Evolutionary conservation across 257 asterid species (phyloP), one percentile per base, ranked within the genome.

Genomic region (Solanum chmielewskii): DNA sequence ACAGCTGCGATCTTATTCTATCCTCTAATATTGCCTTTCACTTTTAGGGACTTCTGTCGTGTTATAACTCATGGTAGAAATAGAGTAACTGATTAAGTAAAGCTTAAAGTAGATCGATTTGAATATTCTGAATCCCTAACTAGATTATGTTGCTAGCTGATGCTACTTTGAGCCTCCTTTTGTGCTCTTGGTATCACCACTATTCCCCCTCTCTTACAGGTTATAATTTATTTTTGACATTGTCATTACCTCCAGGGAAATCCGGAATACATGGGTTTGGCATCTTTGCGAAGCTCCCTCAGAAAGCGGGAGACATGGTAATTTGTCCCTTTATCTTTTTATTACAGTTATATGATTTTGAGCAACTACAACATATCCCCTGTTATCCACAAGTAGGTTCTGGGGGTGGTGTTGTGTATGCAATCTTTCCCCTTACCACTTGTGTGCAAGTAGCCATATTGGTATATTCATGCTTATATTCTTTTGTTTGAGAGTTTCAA

Each of bases 221-320:
- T 81, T 47, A 81, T 37, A 73, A 35, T 80, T 86, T 33, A 77
- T 90, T 76, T 74, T 81, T 77, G 89, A 85, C 87, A 76, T 52
- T 91, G 76, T 86, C 89, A 23, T 87, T 88, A 87, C 88, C 71
- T 89, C 29, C 91, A 97, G 99, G 99, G 89, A 97, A 97, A 91
- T 97, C 99, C 33, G 92, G 98, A 74, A 94, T 97, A 91, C 99
- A 97, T 92, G 99, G 98, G 89, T 97, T 89, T 90, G 99, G 99
- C 78, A 93, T 97, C 92, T 95, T 97, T 87, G 89, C 99, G 47
- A 95, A 92, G 90, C 91, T 92, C 87, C 96, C 96, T 18, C 98
- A 94, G 84, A 94, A 90, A 90, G 99, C 99, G 1, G 99, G 99
- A 87, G 99, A 97, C 93, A 96, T 96, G 99, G 99, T 97, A 86